A percentile compares a stretch with the other conserved stretches of the same genome.
phyloP scores from a whole-genome alignment of 2,329 filamentous ascomycete species.

The Fusarium pseudograminearum region DNA sequence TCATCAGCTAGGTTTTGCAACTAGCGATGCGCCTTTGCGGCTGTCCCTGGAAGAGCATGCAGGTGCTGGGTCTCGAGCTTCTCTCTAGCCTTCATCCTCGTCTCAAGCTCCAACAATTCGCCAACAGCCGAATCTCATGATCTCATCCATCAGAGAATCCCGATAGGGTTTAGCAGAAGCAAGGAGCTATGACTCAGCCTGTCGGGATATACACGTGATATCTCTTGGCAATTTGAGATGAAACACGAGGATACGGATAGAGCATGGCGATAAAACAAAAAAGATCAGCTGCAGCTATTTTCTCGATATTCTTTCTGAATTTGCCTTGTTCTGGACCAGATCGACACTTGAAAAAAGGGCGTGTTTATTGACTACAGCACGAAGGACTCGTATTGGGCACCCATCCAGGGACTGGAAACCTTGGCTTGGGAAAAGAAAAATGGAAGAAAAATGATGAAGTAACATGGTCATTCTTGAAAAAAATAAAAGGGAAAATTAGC shows the following conservation, averaged over 20 bases:
- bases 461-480: neutral
- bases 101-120: slow-evolving; percentile 17
- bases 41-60: slow-evolving; percentile 37
- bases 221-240: slow-evolving; percentile 29
- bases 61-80: slow-evolving; percentile 37
- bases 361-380: neutral
- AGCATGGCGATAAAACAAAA: slow-evolving; percentile 6
- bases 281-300: slow-evolving; percentile 20
- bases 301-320: slow-evolving; percentile 19
- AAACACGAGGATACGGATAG: slow-evolving; percentile 19
- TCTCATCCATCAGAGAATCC: slow-evolving; percentile 23
- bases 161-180: slow-evolving; percentile 45
- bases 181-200: slow-evolving; percentile 47
- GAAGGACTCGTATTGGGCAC: slow-evolving; percentile 41
- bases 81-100: slow-evolving; percentile 17
- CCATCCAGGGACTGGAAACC: slow-evolving; percentile 23
- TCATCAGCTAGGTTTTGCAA: slow-evolving; percentile 21
- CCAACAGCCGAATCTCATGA: slow-evolving; percentile 21
- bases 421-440: neutral
- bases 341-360: slow-evolving; percentile 35
- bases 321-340: slow-evolving; percentile 26
- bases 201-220: slow-evolving; percentile 41
- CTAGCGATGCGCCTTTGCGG: slow-evolving; percentile 35
- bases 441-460: neutral
- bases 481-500: neutral